Conservation (phyloP, 495 filamentous ascomycete species). For the Neurospora intermedia region DNA sequence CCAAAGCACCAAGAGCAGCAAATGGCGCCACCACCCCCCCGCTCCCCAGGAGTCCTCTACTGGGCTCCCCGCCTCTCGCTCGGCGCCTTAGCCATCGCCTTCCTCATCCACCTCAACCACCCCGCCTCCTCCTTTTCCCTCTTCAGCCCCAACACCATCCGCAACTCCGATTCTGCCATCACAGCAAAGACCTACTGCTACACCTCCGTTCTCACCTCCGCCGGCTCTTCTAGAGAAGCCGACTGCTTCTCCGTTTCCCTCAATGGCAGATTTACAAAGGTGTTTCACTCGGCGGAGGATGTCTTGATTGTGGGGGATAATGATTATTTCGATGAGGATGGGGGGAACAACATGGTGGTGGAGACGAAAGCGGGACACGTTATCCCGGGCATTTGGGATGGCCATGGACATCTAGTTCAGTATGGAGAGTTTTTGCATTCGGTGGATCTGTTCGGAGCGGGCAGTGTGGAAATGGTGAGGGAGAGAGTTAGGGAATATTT, state of each 20-base stretch:
- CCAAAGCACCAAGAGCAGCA: neutral
- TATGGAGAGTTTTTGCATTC: slow-evolving; percentile 56
- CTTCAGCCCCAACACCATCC: neutral
- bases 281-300: slow-evolving; percentile 11
- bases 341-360: neutral
- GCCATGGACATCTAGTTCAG: slow-evolving; percentile 50
- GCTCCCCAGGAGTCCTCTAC: neutral
- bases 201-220: slow-evolving; percentile 11
- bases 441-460: slow-evolving; percentile 46
- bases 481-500: slow-evolving; percentile 36
- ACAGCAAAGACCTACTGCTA: slow-evolving; percentile 28
- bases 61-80: slow-evolving; percentile 15
- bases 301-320: neutral
- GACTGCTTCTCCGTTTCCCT: slow-evolving; percentile 35
- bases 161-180: neutral
- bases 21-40: neutral
- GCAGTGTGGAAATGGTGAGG: slow-evolving; percentile 39
- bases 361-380: slow-evolving; percentile 29
- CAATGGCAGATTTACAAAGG: slow-evolving; percentile 20
- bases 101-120: slow-evolving; percentile 3
- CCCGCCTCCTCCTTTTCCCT: slow-evolving; percentile 9
- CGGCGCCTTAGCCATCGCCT: slow-evolving; percentile 11
- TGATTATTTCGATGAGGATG: neutral
- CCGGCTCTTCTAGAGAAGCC: slow-evolving; percentile 8
- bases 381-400: slow-evolving; percentile 54